Evolutionary conservation across 257 asterid genomes (phyloP), one percentile per base, ranked within the genome.

Genomic region (Ilex asprella): DNA sequence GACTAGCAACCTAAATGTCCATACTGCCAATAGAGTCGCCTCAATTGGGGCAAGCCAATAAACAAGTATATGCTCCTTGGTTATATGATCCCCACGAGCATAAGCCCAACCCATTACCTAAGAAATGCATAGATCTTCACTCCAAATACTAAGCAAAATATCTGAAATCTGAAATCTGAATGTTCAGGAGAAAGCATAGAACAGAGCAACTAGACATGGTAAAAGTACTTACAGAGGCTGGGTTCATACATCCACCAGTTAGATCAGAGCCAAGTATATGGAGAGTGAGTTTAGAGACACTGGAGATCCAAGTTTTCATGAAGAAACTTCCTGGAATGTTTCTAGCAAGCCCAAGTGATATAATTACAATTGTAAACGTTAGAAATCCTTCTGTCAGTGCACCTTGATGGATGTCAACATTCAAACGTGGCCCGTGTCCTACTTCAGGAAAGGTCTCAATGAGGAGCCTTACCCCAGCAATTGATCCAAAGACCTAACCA

Each of bases 81-180:
- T 82, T 62, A 82, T 67, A 52, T 88, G 93, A 62, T 91, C 82
- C 47, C 93, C 91, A 51, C 78, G 78, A 39, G 95, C 94, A 71
- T 83, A 91, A 31, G 98, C 96, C 98, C 98, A 91, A 7, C 98
- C 96, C 87, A 91, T 84, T n/a, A 80, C 97, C 97, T 89, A 57
- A 59, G 47, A 62, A 64, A 56, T 46, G 50, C 41, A 35, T 35
- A 35, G 41, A 35, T 7, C 41, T 3, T 35, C 8, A 35, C 41
- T 35, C 41, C 41, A 3, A 3, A 35, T 35, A 3, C 41, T 35
- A 35, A 5, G 5, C 41, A 35, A 5, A 35, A 35, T 35, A 35
- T 35, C 8, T 35, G 8, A 35, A 35, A 35, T 35, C 8, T 35
- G 8, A 35, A 35, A 35, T 35, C 41, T 35, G 41, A 35, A 3